Base-by-base conservation (phyloP, 257 asterid genomes). In the Lycium ferocissimum region DNA sequence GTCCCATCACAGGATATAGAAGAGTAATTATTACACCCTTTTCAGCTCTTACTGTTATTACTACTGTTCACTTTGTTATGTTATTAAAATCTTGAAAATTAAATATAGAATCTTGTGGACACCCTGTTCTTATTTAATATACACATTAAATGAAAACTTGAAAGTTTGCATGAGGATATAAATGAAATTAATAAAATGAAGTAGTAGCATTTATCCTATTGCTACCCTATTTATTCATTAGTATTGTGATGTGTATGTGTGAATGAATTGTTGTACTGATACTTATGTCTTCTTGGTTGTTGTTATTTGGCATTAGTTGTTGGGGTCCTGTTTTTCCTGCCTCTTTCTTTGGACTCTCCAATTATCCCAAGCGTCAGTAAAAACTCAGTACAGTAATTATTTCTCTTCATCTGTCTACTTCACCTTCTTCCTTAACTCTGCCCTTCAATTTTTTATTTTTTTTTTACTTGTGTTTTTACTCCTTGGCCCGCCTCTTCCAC, bases 251-350 rank as follows among this genome's bases (percentile, higher is more conserved):
- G 61, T 79, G 10, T 38, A 58, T 76, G 12, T 85, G 70, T 81
- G 83, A 84, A 72, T 37, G 78, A 82, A 72, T 87, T 35, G 58
- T 75, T 73, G 85, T 85, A 86, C 86, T 79, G 71, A 79, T 73
- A 70, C 63, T 79, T 83, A 69, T 83, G 88, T 65, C 80, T 73
- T 45, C 84, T 85, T 88, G 85, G 87, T 90, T 87, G 92, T 94
- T 86, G 95, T 88, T 90, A 89, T 81, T 92, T 85, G 85, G 82
- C 97, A 93, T 92, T 89, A 56, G 59, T 89, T 91, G 88, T 87
- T 26, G 33, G 94, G 90, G 89, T 63, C 82, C 89, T 87, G 33
- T 26, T 26, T 73, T 79, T 84, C 33, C 73, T 73, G 85, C 83
- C 82, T 71, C 84, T 82, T 18, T 49, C 67, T 63, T 17, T 72